Evolutionary conservation across 805 yeast species (phyloP), one percentile per base, ranked within the genome.

Genomic region (Pichia membranifaciens): DNA sequence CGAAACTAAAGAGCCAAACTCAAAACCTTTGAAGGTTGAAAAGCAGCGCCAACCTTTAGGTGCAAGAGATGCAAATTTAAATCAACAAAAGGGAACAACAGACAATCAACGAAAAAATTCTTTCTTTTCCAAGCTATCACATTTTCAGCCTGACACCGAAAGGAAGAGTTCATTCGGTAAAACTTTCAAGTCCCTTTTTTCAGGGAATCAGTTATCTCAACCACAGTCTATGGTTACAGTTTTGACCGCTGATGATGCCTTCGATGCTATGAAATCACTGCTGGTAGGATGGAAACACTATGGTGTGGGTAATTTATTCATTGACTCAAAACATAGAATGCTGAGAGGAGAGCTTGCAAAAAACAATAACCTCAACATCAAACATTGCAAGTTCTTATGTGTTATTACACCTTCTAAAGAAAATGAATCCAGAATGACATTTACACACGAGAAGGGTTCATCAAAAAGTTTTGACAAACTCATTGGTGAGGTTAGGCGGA

Each of bases 281-380:
- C 67, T 84, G 53, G 69, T 64, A 39, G 79, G 83, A 16, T 84
- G 93, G 93, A 74, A 78, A 13, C 78, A 75, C 50, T 83, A 83
- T 56, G 91, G 93, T 8, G 65, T 84, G 56, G 77, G 75, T 54
- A 73, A 78, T 50, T 70, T 84, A 49, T 67, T 64, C 34, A 64
- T 75, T 40, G 74, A 74, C 54, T 67, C 70, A 18, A 62, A 67
- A 4, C 61, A 67, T 6, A 61, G 68, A 55, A 70, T 69, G 29
- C 70, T 84, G 28, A 74, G 74, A n/a, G 90, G 88, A 45, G 71
- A 77, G 17, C 74, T 84, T 31, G 70, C 87, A 1, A 79, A 76
- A 54, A 70, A 73, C 49, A 84, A 84, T 62, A 70, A 82, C 2
- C 66, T 84, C 56, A 76, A 82, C 41, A 66, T 83, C 57, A 79